phyloP scores from a whole-genome alignment of 2,329 filamentous ascomycete genomes.

The Claviceps sp. region DNA sequence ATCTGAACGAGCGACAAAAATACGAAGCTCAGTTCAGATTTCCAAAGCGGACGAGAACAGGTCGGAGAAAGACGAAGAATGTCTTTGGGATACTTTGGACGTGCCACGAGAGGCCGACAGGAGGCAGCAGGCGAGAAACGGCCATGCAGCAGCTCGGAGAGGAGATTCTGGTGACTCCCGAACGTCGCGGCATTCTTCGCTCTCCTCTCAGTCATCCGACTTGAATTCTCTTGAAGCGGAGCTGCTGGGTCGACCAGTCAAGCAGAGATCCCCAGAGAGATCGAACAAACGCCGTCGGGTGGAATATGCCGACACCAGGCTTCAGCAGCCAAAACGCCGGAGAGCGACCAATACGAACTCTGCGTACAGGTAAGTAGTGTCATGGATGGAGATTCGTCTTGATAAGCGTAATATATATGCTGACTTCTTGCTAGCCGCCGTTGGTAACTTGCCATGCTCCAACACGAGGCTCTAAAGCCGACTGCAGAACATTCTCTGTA shows the following conservation, averaged over 20 bases:
- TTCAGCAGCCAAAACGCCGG: constrained; percentile 18
- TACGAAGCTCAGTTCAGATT: not conserved
- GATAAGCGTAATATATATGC: not conserved
- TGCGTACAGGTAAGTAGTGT: constrained; percentile 21
- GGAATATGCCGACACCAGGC: constrained; percentile 7
- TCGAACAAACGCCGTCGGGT: constrained; percentile 10
- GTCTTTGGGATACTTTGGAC: constrained; percentile 4
- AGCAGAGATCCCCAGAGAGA: constrained; percentile 17
- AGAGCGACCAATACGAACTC: constrained; percentile 21
- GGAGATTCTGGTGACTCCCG: constrained; percentile 13
- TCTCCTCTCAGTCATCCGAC: constrained; percentile 21
- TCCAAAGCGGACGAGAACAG: not conserved
- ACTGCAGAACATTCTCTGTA: not conserved
- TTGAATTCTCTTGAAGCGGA: constrained; percentile 26
- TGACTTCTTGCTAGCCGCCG: constrained; percentile 18
- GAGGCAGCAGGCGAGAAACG: constrained; percentile 1
- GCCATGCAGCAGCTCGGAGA: not conserved
- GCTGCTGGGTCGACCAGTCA: constrained; percentile 21
- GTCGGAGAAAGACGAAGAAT: constrained; percentile 12
- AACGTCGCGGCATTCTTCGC: constrained; percentile 17
- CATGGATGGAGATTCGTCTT: not conserved
- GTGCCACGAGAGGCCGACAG: constrained; percentile 6
- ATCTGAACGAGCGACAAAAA: not conserved
- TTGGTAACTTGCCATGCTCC: constrained; percentile 13
- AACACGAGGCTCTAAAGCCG: not conserved